Conservation (phyloP, 2,329 filamentous ascomycete genomes). For the Myrmaecium sp. region DNA sequence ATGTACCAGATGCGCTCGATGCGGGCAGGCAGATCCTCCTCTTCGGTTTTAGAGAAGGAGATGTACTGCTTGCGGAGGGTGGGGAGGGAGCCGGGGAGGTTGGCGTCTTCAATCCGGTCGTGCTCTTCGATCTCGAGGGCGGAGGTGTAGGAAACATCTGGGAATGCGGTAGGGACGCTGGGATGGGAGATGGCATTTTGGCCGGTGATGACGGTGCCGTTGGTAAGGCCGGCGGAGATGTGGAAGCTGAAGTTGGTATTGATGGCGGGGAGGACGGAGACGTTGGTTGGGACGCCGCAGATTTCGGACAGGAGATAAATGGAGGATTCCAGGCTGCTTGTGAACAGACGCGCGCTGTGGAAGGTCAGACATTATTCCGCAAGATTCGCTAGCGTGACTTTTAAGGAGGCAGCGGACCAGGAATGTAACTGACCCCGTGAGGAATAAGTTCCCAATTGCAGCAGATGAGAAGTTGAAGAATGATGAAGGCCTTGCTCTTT, state of each 20-base stretch:
- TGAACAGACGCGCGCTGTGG: slow-evolving; percentile 65
- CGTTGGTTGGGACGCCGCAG: slow-evolving; percentile 61
- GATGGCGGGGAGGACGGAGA: slow-evolving; percentile 73
- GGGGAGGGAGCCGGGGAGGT: slow-evolving; percentile 64
- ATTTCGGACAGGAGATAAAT: slow-evolving; percentile 82
- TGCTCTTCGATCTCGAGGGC: slow-evolving; percentile 29
- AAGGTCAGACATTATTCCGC: slow-evolving; percentile 15
- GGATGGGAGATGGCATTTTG: slow-evolving; percentile 91
- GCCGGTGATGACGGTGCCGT: slow-evolving; percentile 67
- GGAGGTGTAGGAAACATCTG: slow-evolving; percentile 11
- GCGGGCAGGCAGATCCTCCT: slow-evolving; percentile 58
- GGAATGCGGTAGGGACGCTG: slow-evolving; percentile 40
- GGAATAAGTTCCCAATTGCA: slow-evolving; percentile 34
- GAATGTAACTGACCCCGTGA: slow-evolving; percentile 33
- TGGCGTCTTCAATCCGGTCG: slow-evolving; percentile 61
- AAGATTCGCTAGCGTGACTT: slow-evolving; percentile 40
- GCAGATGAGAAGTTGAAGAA: slow-evolving; percentile 33
- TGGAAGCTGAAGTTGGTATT: slow-evolving; percentile 94
- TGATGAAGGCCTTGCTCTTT: slow-evolving; percentile 27
- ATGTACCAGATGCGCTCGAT: slow-evolving; percentile 91
- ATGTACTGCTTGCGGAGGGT: slow-evolving; percentile 69
- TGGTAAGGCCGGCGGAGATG: slow-evolving; percentile 64
- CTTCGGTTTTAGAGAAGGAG: slow-evolving; percentile 56
- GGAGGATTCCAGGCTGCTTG: slow-evolving; percentile 78
- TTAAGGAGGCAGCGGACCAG: background rate